Conservation (phyloP, 495 filamentous ascomycete species). For the Amorphotheca resinae region DNA sequence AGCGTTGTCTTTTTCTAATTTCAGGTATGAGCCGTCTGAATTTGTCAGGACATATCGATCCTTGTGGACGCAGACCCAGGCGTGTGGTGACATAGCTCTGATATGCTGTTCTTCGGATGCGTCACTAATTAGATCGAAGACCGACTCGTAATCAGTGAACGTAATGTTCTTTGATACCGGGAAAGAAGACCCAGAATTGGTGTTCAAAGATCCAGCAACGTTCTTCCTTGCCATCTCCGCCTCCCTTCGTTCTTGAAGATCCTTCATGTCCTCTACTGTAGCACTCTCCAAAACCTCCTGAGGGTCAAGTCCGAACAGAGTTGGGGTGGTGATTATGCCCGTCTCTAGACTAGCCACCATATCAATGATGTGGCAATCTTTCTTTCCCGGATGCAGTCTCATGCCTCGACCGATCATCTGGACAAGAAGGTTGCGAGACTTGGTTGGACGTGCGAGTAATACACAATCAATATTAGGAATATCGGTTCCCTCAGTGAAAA, state of each 20-base stretch:
- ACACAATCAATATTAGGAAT: slow-evolving; percentile 97
- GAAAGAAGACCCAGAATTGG: neutral
- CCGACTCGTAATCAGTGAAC: slow-evolving; percentile 81
- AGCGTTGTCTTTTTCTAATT: slow-evolving; percentile 38
- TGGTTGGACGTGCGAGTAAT: slow-evolving; percentile 76
- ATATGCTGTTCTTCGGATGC: slow-evolving; percentile 66
- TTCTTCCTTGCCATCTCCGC: slow-evolving; percentile 24
- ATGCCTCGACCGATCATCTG: slow-evolving; percentile 98
- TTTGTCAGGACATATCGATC: slow-evolving; percentile 53
- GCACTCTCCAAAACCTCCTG: slow-evolving; percentile 57
- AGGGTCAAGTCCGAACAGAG: slow-evolving; percentile 87
- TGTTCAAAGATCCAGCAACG: slow-evolving; percentile 1
- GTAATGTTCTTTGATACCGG: slow-evolving; percentile 30
- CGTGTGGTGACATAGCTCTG: slow-evolving; percentile 51
- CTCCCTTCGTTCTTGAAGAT: slow-evolving; percentile 33
- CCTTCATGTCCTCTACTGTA: slow-evolving; percentile 42
- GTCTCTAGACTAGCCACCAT: slow-evolving; percentile 76
- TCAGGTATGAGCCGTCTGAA: slow-evolving; percentile 43
- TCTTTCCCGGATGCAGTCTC: slow-evolving; percentile 66
- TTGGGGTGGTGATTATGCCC: slow-evolving; percentile 81
- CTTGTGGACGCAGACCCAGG: slow-evolving; percentile 67
- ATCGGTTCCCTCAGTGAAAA: slow-evolving; percentile 94
- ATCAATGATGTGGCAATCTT: slow-evolving; percentile 90
- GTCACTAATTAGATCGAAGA: slow-evolving; percentile 82
- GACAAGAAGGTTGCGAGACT: slow-evolving; percentile 77